Evolutionary conservation across 1,284 basidiomycete species (phyloP), one percentile per base, ranked within the genome.

Genomic region (Phellinidium pouzarii): DNA sequence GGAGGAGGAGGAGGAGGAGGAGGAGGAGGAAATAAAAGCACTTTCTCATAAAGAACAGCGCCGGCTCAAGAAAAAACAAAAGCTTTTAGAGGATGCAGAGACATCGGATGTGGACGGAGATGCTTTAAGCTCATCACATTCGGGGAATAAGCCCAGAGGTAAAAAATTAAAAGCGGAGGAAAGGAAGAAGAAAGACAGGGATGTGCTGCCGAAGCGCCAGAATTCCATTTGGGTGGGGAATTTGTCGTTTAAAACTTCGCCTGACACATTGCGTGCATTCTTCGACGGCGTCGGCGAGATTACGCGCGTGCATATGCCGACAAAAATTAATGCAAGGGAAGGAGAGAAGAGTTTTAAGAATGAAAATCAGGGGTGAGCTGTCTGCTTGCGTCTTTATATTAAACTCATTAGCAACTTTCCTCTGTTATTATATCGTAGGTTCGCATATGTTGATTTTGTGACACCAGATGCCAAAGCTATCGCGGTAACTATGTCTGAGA

Each of bases 201-300:
- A 58, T 25, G 34, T 44, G 60, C 56, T 48, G 61, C 70, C 64
- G 46, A 72, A 80, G 66, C 78, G 83, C 38, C 81, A 91, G 63
- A 85, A 92, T 62, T 92, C 90, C 2, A 76, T 99, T 34, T 99
- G 95, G 91, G 84, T 98, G 36, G 95, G 96, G 43, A 99, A 99
- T 68, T 66, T 99, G 64, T 80, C 90, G 17, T 99, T 91, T 77
- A 89, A 89, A 68, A 97, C 94, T 17, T 90, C 85, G 0, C 70
- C 78, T 45, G 83, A 87, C 12, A 72, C 81, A 6, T 70, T 98
- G 26, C 75, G 77, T 44, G 68, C 68, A 17, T 91, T 92, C 68
- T 87, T 96, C 64, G 76, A 81, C 53, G 80, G 77, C 2, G 82
- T 74, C 27, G 82, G 87, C 27, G 84, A 84, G 64, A 79, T 88